phyloP scores from a whole-genome alignment of 805 yeast species.

The Jamesozyma rosinii region DNA sequence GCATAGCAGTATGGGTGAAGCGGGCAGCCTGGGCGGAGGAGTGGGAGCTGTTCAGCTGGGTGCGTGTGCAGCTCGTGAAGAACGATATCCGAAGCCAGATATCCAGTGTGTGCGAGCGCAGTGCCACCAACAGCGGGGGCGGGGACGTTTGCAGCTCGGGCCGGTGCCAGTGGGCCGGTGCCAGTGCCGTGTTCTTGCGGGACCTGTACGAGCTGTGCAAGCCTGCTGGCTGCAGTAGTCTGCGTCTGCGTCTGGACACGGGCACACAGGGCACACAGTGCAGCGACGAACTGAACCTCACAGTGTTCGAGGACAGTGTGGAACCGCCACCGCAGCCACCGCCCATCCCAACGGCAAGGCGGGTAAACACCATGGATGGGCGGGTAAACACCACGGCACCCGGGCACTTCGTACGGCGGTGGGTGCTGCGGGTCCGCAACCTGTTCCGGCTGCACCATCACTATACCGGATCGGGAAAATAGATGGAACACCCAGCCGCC shows the following conservation, averaged over 20 bases:
- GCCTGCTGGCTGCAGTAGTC: neutral
- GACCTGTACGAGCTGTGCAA: neutral
- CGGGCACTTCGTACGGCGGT: no score
- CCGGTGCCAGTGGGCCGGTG: neutral
- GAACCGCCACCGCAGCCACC: no score
- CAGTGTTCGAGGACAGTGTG: neutral
- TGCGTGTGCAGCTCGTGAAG: neutral
- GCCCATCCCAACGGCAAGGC: no score
- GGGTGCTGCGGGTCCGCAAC: no score
- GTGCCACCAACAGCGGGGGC: neutral
- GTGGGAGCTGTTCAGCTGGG: neutral
- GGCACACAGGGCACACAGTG: neutral
- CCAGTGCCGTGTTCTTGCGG: neutral
- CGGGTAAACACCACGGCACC: no score
- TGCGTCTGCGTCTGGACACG: no score
- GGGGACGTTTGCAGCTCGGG: neutral
- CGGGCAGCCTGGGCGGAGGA: neutral
- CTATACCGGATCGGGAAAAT: neutral
- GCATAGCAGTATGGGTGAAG: neutral
- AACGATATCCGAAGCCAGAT: neutral
- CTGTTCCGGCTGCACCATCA: no score
- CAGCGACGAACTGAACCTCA: neutral
- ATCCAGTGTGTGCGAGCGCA: neutral
- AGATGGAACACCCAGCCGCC: neutral
- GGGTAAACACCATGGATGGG: no score